A percentile compares a stretch with the other conserved stretches of the same genome.
Evolutionary conservation across 805 yeast species (phyloP).

Genomic region (Sugiyamaella smithiae): DNA sequence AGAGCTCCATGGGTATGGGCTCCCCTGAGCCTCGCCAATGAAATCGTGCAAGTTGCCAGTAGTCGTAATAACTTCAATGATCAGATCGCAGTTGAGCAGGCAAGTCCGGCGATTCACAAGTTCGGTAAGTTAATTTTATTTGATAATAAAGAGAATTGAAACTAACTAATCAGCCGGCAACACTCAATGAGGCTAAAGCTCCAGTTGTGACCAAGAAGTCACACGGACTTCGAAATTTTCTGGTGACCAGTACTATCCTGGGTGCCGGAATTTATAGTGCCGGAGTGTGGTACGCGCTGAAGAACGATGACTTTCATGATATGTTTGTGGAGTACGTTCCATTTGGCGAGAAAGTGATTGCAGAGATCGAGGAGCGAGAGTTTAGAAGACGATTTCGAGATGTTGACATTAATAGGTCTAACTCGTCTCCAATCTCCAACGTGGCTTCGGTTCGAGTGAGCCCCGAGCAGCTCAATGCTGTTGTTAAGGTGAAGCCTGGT

Average conservation of each 20-base stretch:
- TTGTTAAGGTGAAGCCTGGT: constrained; percentile 19
- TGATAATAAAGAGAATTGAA: not conserved
- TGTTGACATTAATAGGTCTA: constrained; percentile 8
- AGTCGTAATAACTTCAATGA: not conserved
- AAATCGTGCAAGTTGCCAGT: not conserved
- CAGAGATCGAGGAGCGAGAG: constrained; percentile 44
- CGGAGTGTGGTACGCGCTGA: constrained; percentile 57
- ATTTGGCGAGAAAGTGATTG: constrained; percentile 54
- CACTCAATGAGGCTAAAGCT: constrained; percentile 2
- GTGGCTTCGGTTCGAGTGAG: not conserved
- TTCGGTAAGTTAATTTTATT: not conserved
- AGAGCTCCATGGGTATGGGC: not conserved
- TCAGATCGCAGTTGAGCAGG: constrained; percentile 1
- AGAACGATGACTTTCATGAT: constrained; percentile 60
- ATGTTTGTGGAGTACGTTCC: constrained; percentile 63
- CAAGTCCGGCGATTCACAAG: not conserved
- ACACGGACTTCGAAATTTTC: constrained; percentile 33
- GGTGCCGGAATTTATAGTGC: constrained; percentile 48
- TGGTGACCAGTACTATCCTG: constrained; percentile 27
- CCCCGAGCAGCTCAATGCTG: constrained; percentile 3
- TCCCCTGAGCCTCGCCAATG: not conserved
- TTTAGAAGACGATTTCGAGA: constrained; percentile 29
- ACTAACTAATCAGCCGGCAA: not conserved
- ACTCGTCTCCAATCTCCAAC: not conserved
- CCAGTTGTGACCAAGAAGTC: constrained; percentile 20